These are phyloP conservation scores for Mycosarcoma mackinlayi DNA, from an alignment of 1,284 basidiomycete species.

Conservation along the genomic window DNA sequence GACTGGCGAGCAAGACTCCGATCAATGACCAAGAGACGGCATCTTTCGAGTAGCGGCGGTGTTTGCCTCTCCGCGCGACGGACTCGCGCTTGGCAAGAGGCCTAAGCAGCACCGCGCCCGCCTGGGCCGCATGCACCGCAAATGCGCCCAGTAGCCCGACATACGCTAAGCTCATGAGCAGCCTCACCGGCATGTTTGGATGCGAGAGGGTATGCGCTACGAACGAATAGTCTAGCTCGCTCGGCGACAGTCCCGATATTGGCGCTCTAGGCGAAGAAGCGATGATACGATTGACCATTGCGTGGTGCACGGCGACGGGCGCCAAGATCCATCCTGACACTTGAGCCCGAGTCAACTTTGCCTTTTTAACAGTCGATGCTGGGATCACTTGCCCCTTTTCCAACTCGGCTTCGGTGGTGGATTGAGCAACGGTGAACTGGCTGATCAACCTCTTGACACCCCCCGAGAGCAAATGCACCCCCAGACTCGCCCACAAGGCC, in stretches of 20 bases:
- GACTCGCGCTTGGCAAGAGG: not conserved
- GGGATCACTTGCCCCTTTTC: not conserved
- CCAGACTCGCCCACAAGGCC: slow-evolving; percentile 52
- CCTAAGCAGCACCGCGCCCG: slow-evolving; percentile 16
- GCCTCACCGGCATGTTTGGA: slow-evolving; percentile 2
- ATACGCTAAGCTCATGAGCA: slow-evolving; percentile 21
- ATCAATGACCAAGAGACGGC: slow-evolving; percentile 2
- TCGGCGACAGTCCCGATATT: slow-evolving; percentile 49
- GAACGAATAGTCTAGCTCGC: slow-evolving; percentile 60
- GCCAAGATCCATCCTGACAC: slow-evolving; percentile 44
- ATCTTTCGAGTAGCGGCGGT: slow-evolving; percentile 3
- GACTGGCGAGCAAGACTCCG: slow-evolving; percentile 16
- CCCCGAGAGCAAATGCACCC: slow-evolving; percentile 42
- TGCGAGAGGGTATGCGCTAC: slow-evolving; percentile 45
- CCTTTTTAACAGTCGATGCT: not conserved
- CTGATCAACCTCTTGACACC: slow-evolving; percentile 25
- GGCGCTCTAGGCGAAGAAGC: slow-evolving; percentile 33
- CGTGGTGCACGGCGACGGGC: slow-evolving; percentile 47
- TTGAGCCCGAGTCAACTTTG: slow-evolving; percentile 13
- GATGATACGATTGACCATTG: slow-evolving; percentile 49
- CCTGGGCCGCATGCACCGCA: slow-evolving; percentile 29
- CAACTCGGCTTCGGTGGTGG: not conserved
- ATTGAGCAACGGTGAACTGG: slow-evolving; percentile 11
- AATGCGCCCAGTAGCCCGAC: slow-evolving; percentile 30
- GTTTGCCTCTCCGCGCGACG: not conserved